Evolutionary conservation across 2,329 filamentous ascomycete genomes (phyloP).

Genomic region (Exophiala dermatitidis): DNA sequence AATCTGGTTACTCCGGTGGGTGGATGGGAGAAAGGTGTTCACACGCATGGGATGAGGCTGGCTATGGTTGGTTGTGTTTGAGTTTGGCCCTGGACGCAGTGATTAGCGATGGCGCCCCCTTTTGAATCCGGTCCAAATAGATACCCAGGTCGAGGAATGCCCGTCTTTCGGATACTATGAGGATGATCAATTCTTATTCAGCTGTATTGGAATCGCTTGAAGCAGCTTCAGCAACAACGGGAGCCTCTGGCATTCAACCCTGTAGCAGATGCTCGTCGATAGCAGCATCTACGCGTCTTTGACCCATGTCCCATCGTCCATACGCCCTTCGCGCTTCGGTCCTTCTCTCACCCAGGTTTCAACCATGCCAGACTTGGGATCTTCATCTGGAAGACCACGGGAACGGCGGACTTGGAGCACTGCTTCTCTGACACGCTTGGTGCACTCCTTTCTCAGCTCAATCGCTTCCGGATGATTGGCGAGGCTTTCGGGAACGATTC

Average conservation of each 20-base stretch:
- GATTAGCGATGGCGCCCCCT: no score
- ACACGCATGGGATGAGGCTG: not conserved
- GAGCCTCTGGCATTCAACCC: no score
- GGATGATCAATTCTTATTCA: no score
- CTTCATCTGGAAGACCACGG: conserved; percentile 70
- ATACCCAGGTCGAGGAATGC: no score
- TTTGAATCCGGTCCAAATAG: no score
- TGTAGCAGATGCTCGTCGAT: no score
- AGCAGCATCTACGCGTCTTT: conserved; percentile 44
- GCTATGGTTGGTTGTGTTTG: not conserved
- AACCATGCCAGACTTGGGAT: conserved; percentile 66
- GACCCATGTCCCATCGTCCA: conserved; percentile 52
- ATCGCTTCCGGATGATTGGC: conserved; percentile 68
- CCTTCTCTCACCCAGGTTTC: conserved; percentile 69
- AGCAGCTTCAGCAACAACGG: no score
- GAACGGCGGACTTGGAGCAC: conserved; percentile 68
- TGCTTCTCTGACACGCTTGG: conserved; percentile 67
- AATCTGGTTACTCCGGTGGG: no score
- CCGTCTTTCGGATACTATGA: no score
- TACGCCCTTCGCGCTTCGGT: conserved; percentile 47
- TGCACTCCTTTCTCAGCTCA: conserved; percentile 70
- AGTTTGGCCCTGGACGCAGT: not conserved
- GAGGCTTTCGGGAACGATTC: conserved; percentile 58
- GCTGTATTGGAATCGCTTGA: no score
- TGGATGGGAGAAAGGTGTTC: no score